Base-by-base conservation (phyloP, 1,139 yeast species). In the Wickerhamomyces sp. region DNA sequence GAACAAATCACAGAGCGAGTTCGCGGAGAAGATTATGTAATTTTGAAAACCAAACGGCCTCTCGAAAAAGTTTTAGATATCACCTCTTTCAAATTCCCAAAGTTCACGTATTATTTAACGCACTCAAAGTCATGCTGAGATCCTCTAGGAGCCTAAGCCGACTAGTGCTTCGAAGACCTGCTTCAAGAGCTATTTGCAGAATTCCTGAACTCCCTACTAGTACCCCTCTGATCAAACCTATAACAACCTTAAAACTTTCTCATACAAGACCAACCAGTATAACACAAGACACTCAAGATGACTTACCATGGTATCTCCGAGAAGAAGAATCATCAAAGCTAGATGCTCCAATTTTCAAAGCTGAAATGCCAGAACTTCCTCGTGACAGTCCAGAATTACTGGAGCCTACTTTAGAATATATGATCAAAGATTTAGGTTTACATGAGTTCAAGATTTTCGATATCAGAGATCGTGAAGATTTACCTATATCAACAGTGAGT, bases 401-500 rank as follows among this genome's bases (percentile, higher is more conserved):
- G 7, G 58, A 58, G 11, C 63, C 63, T 5, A 65, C 88, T 11
- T 61, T 82, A 9, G 55, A 68, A 9, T 68, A 74, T 44, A 58
- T 86, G 50, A 76, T 77, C 2, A 61, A 69, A 14, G 83, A 84
- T 37, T 72, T 86, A 52, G 96, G 96, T 9, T 66, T 90, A 42
- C 68, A 68, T 5, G 81, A 87, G 48, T 59, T 89, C 34, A 61
- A 67, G 38, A 60, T 90, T 1, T 78, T 85, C 54, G 95, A 81
- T 55, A 62, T 77, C 45, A 64, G 79, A 47, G 70, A 69, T 8
- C 63, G 66, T 9, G 69, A 69, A 29, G 76, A 74, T 41, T 73
- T 75, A 4, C 75, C 71, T 43, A 70, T 73, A 36, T 66, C 73
- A 3, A 46, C 65, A 44, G 50, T 74, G 56, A 56, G 72, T 48